Evolutionary conservation across 495 filamentous ascomycete species (phyloP), one percentile per base, ranked within the genome.

Genomic region (Cercophora newfieldiana): DNA sequence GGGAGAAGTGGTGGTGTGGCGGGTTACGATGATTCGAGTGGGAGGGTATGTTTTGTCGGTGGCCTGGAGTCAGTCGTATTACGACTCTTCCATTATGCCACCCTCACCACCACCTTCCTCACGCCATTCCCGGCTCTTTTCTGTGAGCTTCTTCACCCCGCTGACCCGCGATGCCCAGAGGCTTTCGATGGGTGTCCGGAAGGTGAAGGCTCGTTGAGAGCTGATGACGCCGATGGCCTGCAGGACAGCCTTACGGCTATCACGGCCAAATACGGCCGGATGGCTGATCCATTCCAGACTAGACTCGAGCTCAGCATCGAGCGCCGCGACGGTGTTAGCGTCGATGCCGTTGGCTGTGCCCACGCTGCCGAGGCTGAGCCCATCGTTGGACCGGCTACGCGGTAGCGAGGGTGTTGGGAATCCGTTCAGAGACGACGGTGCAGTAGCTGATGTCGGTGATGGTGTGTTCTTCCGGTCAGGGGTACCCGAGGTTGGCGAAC

Each of bases 281-380:
- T 99, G 96, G 70, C 90, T 92, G 74, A 99, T 98, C 95, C 95
- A 99, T 76, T 99, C 95, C n/a, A 99, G 82, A n/a, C 90, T 89
- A 10, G 91, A 83, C 73, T 97, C 91, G 8, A 99, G 85, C 71
- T 98, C 95, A 5, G 90, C 87, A 72, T 98, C 95, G 18, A 99
- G 87, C 4, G 96, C 96, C 21, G 85, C 82, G 71, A 98, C 91
- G 3, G 91, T 95, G 29, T 83, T 78, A 5, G 82, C 71, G 71
- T 97, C 94, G 61, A 97, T 92, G 10, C 90, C 89, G 2, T 87
- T 84, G 7, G 87, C 82, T 7, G 89, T 88, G 0, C 85, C 87
- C 72, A 91, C 89, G 33, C 86, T 86, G 59, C 81, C 83, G 24
- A 81, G 68, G n/a, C 75, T 68, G 19, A 81, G 71, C 0, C 75